Evolutionary conservation across 2,329 filamentous ascomycete genomes (phyloP), one percentile per base, ranked within the genome.

Genomic region (Ophiostoma ulmi): DNA sequence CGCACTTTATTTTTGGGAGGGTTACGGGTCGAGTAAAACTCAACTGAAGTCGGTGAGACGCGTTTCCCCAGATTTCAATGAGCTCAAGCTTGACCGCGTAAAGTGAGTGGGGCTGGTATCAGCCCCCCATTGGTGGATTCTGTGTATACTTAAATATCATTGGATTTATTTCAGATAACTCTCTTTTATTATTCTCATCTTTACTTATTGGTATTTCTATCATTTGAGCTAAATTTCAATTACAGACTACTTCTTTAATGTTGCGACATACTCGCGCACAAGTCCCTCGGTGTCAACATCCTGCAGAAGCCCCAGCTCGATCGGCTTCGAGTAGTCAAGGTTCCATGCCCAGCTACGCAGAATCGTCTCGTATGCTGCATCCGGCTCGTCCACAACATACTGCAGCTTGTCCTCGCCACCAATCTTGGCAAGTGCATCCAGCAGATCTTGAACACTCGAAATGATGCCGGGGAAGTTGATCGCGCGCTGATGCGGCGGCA

Each of bases 271-370:
- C 76, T 88, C 84, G 76, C 80, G 81, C 13, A 88, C 86, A 6
- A 87, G 79, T 66, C 83, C 79, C 74, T 88, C 86, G 70, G 84
- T 85, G 10, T 80, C 82, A 70, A 80, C 77, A 75, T 88, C 86
- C 64, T 80, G 78, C 68, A 81, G 79, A 72, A 87, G 80, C 0
- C 86, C 87, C 68, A 89, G 75, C 67, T 77, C 80, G 70, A 85
- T 77, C 10, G 85, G 81, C 72, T 83, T 81, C 10, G 76, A 78
- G 61, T 84, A 84, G 75, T 88, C 85, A 75, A 88, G 84, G 70
- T 84, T 83, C 72, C 83, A 82, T 13, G 86, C 83, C 87, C 87
- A 89, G 72, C 85, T 86, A 73, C 86, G 81, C 77, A 90, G 78
- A 71, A 90, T 87, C 73, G 80, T 80, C 78, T 88, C 86, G 72